phyloP scores from a whole-genome alignment of 805 yeast species.

The Scheffersomyces ergatensis region DNA sequence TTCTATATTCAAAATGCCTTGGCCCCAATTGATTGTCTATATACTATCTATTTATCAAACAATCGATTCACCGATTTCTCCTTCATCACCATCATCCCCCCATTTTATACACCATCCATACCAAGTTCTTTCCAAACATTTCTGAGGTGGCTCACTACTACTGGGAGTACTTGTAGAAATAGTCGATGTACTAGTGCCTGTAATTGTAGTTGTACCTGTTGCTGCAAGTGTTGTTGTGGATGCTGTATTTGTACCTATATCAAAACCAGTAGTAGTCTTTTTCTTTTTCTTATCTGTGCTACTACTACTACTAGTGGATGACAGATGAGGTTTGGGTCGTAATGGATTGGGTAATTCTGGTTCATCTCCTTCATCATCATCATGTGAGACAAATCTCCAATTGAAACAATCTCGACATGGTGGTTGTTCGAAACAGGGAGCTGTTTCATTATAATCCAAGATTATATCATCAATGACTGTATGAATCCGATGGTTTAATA shows the following conservation, averaged over 20 bases:
- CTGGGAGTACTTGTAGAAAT: conserved; percentile 8
- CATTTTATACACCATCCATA: conserved; percentile 61
- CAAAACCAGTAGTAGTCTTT: neutral
- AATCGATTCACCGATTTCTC: too few relatives aligned
- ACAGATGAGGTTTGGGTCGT: conserved; percentile 15
- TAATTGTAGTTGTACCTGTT: conserved; percentile 2
- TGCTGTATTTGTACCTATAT: neutral
- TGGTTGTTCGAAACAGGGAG: conserved; percentile 69
- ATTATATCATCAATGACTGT: conserved; percentile 84
- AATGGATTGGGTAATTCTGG: conserved; percentile 39
- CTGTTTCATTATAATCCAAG: conserved; percentile 68
- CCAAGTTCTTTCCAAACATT: conserved; percentile 60
- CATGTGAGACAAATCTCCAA: conserved; percentile 72
- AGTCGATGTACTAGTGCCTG: conserved; percentile 1
- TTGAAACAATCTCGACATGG: conserved; percentile 89
- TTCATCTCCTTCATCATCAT: conserved; percentile 36
- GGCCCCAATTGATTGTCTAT: too few relatives aligned
- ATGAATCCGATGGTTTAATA: conserved; percentile 86
- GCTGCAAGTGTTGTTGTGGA: conserved; percentile 8
- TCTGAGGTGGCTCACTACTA: conserved; percentile 28
- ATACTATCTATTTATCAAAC: too few relatives aligned
- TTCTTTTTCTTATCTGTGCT: neutral
- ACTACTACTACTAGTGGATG: neutral
- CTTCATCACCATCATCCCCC: conserved; percentile 30
- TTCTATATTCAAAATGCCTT: too few relatives aligned